Percentiles rank a stretch among this genome's conserved stretches.
Conservation (phyloP, 305 asterid genomes). For the Fraxinus nigra region DNA sequence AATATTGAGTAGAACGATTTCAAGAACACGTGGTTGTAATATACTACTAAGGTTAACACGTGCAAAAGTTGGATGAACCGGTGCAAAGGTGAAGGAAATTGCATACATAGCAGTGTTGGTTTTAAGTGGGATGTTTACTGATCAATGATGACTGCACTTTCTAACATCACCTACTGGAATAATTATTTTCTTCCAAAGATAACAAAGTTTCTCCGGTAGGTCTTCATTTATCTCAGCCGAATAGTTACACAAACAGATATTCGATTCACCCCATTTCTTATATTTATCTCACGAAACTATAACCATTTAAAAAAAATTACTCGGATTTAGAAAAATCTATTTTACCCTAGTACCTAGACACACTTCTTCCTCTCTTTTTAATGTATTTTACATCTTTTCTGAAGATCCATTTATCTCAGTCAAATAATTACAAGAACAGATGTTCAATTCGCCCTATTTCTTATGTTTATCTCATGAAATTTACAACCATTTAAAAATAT, state of each 20-base stretch:
- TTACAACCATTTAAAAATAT: background rate
- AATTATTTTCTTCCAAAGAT: background rate
- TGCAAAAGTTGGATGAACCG: background rate
- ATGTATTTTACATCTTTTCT: background rate
- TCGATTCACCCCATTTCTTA: background rate
- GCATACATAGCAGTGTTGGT: background rate
- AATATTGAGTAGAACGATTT: slow-evolving; percentile 7
- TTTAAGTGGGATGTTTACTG: background rate
- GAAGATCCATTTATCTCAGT: background rate
- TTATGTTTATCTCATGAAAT: background rate
- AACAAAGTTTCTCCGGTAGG: background rate
- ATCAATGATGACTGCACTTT: background rate
- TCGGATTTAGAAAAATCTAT: background rate
- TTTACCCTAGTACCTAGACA: background rate
- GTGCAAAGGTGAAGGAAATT: background rate
- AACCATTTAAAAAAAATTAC: background rate
- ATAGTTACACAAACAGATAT: background rate
- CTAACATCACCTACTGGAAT: background rate
- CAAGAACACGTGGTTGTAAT: background rate
- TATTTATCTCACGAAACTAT: background rate
- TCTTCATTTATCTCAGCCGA: background rate
- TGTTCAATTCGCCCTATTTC: background rate
- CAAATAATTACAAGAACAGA: background rate
- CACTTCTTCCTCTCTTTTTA: background rate
- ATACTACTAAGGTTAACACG: background rate